These are phyloP conservation scores for Naganishia onofrii DNA, from an alignment of 768 basidiomycete genomes.

Conservation along the genomic window DNA sequence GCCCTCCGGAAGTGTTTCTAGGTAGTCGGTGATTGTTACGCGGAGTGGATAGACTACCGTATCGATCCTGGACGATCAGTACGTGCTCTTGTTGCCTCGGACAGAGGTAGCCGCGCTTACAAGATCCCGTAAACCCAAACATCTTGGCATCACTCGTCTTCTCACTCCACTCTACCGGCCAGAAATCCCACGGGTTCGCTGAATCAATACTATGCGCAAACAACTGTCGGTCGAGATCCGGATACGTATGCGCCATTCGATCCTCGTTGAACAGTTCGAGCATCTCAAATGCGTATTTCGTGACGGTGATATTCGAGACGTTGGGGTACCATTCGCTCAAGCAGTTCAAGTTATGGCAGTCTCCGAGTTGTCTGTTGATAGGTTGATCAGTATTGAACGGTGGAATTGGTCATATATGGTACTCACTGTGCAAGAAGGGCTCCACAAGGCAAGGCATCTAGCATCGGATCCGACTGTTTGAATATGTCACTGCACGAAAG, in stretches of 20 bases:
- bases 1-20: conserved; percentile 20
- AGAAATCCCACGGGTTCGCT: conserved; percentile 52
- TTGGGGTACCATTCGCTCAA: conserved; percentile 48
- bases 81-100: background rate
- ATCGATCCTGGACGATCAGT: background rate
- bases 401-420: conserved; percentile 32
- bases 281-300: conserved; percentile 51
- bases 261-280: conserved; percentile 44
- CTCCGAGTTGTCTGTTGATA: conserved; percentile 41
- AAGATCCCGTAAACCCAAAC: conserved; percentile 50
- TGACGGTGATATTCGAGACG: conserved; percentile 49
- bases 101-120: conserved; percentile 34
- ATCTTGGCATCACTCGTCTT: conserved; percentile 42
- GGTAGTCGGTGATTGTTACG: conserved; percentile 40
- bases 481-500: conserved; percentile 46
- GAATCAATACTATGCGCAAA: conserved; percentile 51
- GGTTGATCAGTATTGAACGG: background rate
- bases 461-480: conserved; percentile 41
- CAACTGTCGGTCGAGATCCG: conserved; percentile 42
- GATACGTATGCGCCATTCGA: conserved; percentile 37
- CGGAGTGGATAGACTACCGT: conserved; percentile 48
- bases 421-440: conserved; percentile 46
- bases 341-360: conserved; percentile 46
- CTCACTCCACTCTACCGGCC: conserved; percentile 40
- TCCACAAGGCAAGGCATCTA: conserved; percentile 48